Evolutionary conservation across 106 monocot genomes (phyloP).

Genomic region (Dendrobium chrysotoxum): DNA sequence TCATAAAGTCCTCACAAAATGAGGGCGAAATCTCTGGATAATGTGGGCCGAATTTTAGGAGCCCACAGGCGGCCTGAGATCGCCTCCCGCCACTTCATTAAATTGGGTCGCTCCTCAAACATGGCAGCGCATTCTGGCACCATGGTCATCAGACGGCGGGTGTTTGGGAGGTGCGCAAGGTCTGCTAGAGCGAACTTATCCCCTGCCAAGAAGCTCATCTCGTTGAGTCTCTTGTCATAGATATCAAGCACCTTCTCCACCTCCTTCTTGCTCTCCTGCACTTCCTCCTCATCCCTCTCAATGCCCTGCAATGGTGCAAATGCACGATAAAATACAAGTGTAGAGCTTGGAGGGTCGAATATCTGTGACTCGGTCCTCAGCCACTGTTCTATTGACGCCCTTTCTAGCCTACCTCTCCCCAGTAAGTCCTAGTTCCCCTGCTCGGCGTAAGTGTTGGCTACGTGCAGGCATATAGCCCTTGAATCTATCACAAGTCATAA

Average conservation of each 20-base stretch:
- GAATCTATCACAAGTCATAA: constrained; percentile 23
- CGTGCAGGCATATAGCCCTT: constrained; percentile 32
- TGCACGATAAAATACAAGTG: constrained; percentile 50
- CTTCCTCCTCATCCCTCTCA: background rate
- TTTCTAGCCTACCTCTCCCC: constrained; percentile 30
- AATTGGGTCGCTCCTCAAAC: constrained; percentile 45
- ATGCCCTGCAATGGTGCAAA: constrained; percentile 17
- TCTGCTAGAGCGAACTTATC: constrained; percentile 57
- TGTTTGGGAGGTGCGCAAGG: constrained; percentile 59
- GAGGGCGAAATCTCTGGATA: too few relatives aligned
- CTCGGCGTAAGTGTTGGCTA: constrained; percentile 31
- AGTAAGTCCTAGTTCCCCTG: constrained; percentile 43
- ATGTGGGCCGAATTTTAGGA: too few relatives aligned
- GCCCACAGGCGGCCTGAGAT: constrained; percentile 43
- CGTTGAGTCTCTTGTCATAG: constrained; percentile 50
- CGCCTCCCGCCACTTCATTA: constrained; percentile 71
- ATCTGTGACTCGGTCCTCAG: constrained; percentile 31
- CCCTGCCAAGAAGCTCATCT: constrained; percentile 52
- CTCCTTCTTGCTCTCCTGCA: constrained; percentile 20
- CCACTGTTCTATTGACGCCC: constrained; percentile 39
- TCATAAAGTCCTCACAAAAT: too few relatives aligned
- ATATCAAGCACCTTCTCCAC: constrained; percentile 45
- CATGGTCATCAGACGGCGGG: constrained; percentile 34
- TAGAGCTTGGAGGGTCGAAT: constrained; percentile 46
- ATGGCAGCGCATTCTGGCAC: constrained; percentile 19